Conservation (phyloP, 257 asterid species). For the Paraleonurus japonicus region DNA sequence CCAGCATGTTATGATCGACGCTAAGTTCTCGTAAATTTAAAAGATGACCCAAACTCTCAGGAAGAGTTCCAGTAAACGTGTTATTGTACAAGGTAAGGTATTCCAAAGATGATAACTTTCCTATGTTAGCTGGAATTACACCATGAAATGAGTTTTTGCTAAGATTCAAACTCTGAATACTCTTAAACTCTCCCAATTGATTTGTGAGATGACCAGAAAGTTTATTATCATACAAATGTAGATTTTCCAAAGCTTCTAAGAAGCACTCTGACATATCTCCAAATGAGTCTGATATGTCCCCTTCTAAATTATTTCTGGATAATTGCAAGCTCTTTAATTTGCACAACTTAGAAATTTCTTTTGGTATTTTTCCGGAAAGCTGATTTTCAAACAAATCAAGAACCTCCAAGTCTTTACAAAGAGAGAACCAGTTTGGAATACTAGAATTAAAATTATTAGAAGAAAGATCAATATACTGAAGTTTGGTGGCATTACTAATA, state of each 20-base stretch:
- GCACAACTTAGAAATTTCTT: too few species aligned
- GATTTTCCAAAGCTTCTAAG: not conserved
- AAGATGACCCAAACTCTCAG: too few species aligned
- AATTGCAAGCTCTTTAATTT: not conserved
- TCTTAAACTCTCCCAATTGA: conserved; percentile 11
- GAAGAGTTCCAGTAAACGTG: too few species aligned
- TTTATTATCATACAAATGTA: not conserved
- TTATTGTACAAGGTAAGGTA: too few species aligned
- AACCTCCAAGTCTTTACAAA: not conserved
- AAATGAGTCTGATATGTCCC: conserved; percentile 25
- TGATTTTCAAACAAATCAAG: not conserved
- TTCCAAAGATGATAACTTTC: too few species aligned
- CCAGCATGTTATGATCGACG: too few species aligned
- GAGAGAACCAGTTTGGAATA: not conserved
- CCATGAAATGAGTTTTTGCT: too few species aligned
- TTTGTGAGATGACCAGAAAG: conserved; percentile 29
- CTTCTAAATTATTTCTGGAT: conserved; percentile 17
- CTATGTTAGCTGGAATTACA: too few species aligned
- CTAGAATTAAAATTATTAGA: not conserved
- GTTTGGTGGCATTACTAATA: not conserved
- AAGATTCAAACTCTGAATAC: not conserved
- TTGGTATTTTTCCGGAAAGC: not conserved
- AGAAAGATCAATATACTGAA: not conserved
- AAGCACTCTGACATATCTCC: conserved; percentile 29
- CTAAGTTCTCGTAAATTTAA: too few species aligned